Evolutionary conservation across 805 yeast genomes (phyloP), one percentile per base, ranked within the genome.

Genomic region (Starmerella stellata): DNA sequence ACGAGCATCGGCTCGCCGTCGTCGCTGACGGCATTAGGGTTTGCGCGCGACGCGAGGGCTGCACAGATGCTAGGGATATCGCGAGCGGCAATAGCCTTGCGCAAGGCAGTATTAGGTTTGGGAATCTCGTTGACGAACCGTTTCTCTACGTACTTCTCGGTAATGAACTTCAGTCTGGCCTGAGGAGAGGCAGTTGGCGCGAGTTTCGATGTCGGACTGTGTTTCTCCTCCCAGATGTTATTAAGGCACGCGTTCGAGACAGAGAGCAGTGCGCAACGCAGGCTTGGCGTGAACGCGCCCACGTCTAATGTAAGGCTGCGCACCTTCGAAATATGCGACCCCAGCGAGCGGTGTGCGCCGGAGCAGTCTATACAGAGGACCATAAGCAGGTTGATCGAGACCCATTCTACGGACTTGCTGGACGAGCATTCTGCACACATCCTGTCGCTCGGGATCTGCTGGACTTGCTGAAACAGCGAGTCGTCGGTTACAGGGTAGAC

Each of bases 281-380:
- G 52, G 48, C 83, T 95, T 13, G 63, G 62, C 2, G 72, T 69
- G 49, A 75, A 69, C 1, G 66, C 56, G 4, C 55, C 57, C 21
- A 69, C 68, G 53, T 85, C 95, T 34, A 80, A 60, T n/a, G 71
- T 75, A 38, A 85, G 61, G 1, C 93, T 80, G 45, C 80, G 65
- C 3, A 85, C 71, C 52, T 78, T 81, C 5, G 90, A 70, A 4
- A 82, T 66, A 46, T 78, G 83, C 0, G 93, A 66, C 0, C 95
- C 95, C 53, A 87, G 57, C 17, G 81, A 74, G 39, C 95, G 64
- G 56, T 85, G 95, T n/a, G 75, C 74, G 0, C 93, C 83, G 0
- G 94, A 74, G 51, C 96, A 85, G 37, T 75, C 73, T 34, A 81
- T 75, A 56, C 96, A 85, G 20, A 87, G 62, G 3, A 76, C 70